phyloP scores from a whole-genome alignment of 495 filamentous ascomycete genomes.

The Aspergillus campestris region DNA sequence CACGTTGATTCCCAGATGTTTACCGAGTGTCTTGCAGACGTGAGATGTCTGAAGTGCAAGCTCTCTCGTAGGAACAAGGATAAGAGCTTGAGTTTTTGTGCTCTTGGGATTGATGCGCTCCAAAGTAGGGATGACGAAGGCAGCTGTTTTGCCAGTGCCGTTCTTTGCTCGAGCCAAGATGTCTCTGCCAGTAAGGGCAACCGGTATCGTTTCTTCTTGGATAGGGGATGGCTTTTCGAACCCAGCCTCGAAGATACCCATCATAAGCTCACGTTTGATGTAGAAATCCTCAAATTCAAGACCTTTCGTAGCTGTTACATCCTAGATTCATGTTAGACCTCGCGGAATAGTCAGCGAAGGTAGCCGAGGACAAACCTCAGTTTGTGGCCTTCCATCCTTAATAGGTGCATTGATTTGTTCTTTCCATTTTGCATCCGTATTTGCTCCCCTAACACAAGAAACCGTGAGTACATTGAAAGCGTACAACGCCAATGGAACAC shows the following conservation, averaged over 20 bases:
- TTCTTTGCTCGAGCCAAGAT: constrained; percentile 97
- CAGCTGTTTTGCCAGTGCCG: constrained; percentile 95
- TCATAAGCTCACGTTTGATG: constrained; percentile 87
- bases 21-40: constrained; percentile 95
- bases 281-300: constrained; percentile 96
- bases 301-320: constrained; percentile 96
- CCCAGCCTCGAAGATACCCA: constrained; percentile 98
- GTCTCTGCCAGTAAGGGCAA: constrained; percentile 89
- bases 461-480: constrained; percentile 10
- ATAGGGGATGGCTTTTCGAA: constrained; percentile 99
- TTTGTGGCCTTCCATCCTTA: constrained; percentile 85
- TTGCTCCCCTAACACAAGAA: constrained; percentile 36
- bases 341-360: background rate
- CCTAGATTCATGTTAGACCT: constrained; percentile 43
- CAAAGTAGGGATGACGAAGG: constrained; percentile 92
- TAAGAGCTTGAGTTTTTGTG: constrained; percentile 89
- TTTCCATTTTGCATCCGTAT: constrained; percentile 65
- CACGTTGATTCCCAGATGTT: constrained; percentile 93
- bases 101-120: constrained; percentile 94
- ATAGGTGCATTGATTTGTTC: constrained; percentile 65
- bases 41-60: constrained; percentile 98
- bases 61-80: constrained; percentile 94
- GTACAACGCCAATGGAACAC: background rate
- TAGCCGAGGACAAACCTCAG: constrained; percentile 58
- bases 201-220: constrained; percentile 97